Percentiles rank a stretch among this genome's conserved stretches.
phyloP scores from a whole-genome alignment of 208 protist species.

The Willaertia magna region DNA sequence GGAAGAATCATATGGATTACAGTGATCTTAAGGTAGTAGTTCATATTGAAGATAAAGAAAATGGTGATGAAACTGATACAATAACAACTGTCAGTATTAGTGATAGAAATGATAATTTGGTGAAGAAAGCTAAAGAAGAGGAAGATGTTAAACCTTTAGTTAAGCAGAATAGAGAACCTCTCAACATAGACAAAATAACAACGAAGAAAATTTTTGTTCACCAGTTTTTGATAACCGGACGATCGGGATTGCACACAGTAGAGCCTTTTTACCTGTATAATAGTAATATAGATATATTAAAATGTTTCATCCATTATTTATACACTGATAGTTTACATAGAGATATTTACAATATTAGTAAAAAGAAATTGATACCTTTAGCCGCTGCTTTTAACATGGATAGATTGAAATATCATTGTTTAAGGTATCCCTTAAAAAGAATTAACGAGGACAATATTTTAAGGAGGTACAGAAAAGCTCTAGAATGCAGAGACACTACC shows the following conservation, averaged over 20 bases:
- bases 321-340: not conserved
- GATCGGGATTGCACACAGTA: not conserved
- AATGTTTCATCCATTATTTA: not conserved
- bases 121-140: not conserved
- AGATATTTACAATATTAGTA: not conserved
- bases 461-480: not conserved
- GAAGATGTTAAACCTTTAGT: not conserved
- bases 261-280: not conserved
- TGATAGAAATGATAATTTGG: not conserved
- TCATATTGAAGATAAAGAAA: not conserved
- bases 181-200: not conserved
- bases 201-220: not conserved
- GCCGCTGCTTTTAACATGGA: not conserved
- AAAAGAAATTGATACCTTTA: not conserved
- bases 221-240: not conserved
- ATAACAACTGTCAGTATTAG: not conserved
- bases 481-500: not conserved
- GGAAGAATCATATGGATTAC: not conserved
- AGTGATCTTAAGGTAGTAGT: not conserved
- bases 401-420: not conserved
- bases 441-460: not conserved
- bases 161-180: not conserved
- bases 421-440: not conserved
- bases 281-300: not conserved
- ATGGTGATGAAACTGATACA: not conserved